Base-by-base conservation (phyloP, 768 basidiomycete species). In the Kwoniella dendrophila region DNA sequence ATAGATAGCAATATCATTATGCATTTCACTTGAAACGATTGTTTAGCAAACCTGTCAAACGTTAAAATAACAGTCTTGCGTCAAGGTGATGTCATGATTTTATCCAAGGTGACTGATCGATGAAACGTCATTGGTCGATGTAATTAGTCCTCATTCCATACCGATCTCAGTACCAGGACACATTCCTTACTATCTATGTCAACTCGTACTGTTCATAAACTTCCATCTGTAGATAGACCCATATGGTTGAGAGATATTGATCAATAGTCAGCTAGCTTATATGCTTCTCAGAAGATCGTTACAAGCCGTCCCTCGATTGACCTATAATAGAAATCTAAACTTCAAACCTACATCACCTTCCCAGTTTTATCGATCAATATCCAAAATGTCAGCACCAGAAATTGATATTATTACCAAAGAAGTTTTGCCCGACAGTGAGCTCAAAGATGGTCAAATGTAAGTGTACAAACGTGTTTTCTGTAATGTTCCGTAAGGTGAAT, bases 371-470 rank as follows among this genome's bases (percentile, higher is more conserved):
- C 32, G 29, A 47, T 18, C n/a, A 22, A 48, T 54, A 41, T 59
- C 64, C 14, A 56, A 62, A 20, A 63, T 64, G 57, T 62, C 60
- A 40, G 45, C 62, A 16, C 36, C 56, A 22, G 52, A 53, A 44
- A 24, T 27, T 54, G 68, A 60, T 51, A 33, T 62, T n/a, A 34
- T 50, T 3, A 62, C 56, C 38, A 53, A 66, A 27, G 82, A 85
- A 51, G 86, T 88, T 40, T 82, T 87, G 48, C 81, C 85, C 52
- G 83, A 83, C 54, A 76, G 81, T 38, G 85, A 86, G 61, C 80
- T 88, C 57, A 75, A 83, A 66, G 85, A 88, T 82, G 88, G 88
- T 32, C 83, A 87, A 75, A 86, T 88, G 87, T 86, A 51, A 55
- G 83, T 75, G 22, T n/a, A 4, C 24, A 4, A 5, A 26, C 3